Evolutionary conservation across 2,329 filamentous ascomycete genomes (phyloP), one percentile per base, ranked within the genome.

Genomic region (Myriosclerotinia duriaeana): DNA sequence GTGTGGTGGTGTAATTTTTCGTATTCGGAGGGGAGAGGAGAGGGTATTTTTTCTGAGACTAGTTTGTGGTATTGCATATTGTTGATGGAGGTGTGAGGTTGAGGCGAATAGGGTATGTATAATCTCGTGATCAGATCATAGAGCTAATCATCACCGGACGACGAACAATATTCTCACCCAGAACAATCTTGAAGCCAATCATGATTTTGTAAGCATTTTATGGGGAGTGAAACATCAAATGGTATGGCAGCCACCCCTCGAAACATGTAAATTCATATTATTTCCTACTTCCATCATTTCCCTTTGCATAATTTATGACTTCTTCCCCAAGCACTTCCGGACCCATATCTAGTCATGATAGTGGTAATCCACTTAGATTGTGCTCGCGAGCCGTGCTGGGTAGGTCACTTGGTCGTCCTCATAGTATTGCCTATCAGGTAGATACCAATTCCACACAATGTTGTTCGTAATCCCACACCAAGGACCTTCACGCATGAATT

Each of bases 311-410:
- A 7, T 71, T 71, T 12, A 78, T 72, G 67, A 72, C 73, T 64
- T 79, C n/a, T n/a, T n/a, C n/a, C n/a, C n/a, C n/a, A n/a, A n/a
- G n/a, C n/a, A n/a, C n/a, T n/a, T n/a, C n/a, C n/a, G n/a, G n/a
- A n/a, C 77, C 77, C 44, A 75, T 76, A 66, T 79, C 77, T n/a
- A 79, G 71, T 58, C 74, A 78, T 5, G 77, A 74, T 12, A 72
- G 69, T 22, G 77, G 77, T 2, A 78, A 63, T 2, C 71, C 69
- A 12, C 67, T 68, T 22, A 79, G 71, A 66, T 78, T 73, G 5
- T 48, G 61, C 9, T 73, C 75, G 54, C 77, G 68, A 2, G 71
- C 72, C 7, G 78, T 1, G 74, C 75, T 61, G 74, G 73, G 66
- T 78, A 78, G 36, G 70, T 60, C 14, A 71, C 74, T 30, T 78